Percentiles rank a stretch among this genome's conserved stretches.
These are phyloP conservation scores for Suhomyces sp. DNA, from an alignment of 805 yeast species.

Conservation along the genomic window DNA sequence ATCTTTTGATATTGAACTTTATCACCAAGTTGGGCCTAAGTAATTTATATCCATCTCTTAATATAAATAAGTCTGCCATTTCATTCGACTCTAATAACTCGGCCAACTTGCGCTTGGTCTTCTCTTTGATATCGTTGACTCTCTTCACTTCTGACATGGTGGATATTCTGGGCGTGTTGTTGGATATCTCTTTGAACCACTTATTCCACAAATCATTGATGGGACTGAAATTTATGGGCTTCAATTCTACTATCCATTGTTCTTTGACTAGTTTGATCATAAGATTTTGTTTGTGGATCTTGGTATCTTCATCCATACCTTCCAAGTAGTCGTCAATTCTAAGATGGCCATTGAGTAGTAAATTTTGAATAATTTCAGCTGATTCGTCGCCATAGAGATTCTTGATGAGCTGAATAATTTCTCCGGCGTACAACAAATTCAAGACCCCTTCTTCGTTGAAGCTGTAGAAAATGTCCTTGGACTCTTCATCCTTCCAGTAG, in stretches of 20 bases:
- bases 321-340: conserved; percentile 47
- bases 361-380: conserved; percentile 66
- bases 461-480: conserved; percentile 46
- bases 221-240: conserved; percentile 31
- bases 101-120: conserved; percentile 39
- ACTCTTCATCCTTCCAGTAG: conserved; percentile 51
- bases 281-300: conserved; percentile 20
- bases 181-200: conserved; percentile 34
- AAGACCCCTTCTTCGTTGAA: conserved; percentile 64
- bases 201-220: conserved; percentile 38
- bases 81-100: conserved; percentile 32
- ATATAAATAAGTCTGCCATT: conserved; percentile 6
- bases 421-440: conserved; percentile 71
- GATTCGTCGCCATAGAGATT: conserved; percentile 39
- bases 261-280: conserved; percentile 29
- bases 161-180: conserved; percentile 32
- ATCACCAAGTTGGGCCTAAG: conserved; percentile 52
- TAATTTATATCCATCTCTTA: conserved; percentile 36
- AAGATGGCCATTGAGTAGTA: conserved; percentile 67
- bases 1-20: conserved; percentile 63
- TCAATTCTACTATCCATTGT: conserved; percentile 37
- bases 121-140: conserved; percentile 58
- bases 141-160: conserved; percentile 40
- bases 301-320: conserved; percentile 14
- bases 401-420: conserved; percentile 56